phyloP scores from a whole-genome alignment of 441 rosid genomes.

The Eruca vesicaria region DNA sequence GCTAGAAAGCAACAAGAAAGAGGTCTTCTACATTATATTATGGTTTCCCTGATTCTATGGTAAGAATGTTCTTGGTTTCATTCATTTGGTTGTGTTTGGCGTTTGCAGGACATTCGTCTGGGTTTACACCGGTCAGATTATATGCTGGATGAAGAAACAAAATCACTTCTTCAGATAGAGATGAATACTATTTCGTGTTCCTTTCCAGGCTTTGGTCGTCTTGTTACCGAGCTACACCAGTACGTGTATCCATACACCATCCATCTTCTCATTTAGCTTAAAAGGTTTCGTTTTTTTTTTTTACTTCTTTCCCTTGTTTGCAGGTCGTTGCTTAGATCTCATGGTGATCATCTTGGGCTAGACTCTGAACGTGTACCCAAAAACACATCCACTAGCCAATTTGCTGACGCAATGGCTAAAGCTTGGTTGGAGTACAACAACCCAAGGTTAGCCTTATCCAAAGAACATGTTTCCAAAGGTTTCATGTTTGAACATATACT shows the following conservation, averaged over 20 bases:
- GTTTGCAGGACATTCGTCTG: slow-evolving; percentile 76
- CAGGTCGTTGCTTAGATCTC: slow-evolving; percentile 72
- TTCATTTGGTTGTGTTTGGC: slow-evolving; percentile 25
- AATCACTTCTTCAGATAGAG: slow-evolving; percentile 91
- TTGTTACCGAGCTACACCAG: slow-evolving; percentile 90
- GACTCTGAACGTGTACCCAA: slow-evolving; percentile 64
- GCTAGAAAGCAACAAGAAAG: slow-evolving; percentile 82
- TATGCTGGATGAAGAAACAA: slow-evolving; percentile 94
- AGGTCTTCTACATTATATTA: slow-evolving; percentile 44
- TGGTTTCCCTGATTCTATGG: background rate
- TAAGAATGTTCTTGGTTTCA: background rate
- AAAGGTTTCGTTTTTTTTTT: background rate
- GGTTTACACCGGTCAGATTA: slow-evolving; percentile 98
- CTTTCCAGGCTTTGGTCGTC: slow-evolving; percentile 78
- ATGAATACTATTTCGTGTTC: slow-evolving; percentile 87
- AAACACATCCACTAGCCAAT: slow-evolving; percentile 50
- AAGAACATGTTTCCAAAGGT: background rate
- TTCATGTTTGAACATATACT: background rate
- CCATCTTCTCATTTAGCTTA: background rate
- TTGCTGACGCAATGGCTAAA: slow-evolving; percentile 79
- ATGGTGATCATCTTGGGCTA: slow-evolving; percentile 68
- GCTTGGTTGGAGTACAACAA: slow-evolving; percentile 89
- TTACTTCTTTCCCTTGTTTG: slow-evolving; percentile 19
- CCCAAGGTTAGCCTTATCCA: slow-evolving; percentile 55
- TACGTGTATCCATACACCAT: slow-evolving; percentile 24